phyloP scores from a whole-genome alignment of 306 rosid species.

The Ormosia semicastrata region DNA sequence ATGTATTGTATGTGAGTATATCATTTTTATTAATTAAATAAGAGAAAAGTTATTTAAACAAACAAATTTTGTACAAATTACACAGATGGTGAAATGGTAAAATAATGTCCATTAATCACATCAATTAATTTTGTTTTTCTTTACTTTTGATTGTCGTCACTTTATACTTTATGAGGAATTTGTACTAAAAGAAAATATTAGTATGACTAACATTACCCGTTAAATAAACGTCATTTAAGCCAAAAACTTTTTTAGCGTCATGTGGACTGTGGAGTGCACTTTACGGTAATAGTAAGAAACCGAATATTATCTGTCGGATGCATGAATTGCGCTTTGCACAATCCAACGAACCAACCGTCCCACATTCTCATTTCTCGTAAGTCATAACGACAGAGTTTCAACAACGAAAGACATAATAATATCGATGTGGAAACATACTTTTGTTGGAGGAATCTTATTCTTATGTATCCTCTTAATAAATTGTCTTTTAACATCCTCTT shows the following conservation, averaged over 20 bases:
- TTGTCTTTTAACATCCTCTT: not conserved
- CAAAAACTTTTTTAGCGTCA: not conserved
- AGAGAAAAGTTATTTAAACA: too few species aligned
- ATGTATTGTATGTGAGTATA: too few species aligned
- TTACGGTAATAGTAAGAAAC: not conserved
- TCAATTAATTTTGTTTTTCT: not conserved
- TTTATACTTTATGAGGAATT: too few species aligned
- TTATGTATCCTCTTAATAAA: not conserved
- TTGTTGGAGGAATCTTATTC: not conserved
- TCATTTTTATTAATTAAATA: too few species aligned
- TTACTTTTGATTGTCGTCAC: too few species aligned
- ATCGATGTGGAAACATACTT: not conserved
- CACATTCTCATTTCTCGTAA: not conserved
- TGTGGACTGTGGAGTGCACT: not conserved
- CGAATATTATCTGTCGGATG: not conserved
- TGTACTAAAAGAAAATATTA: too few species aligned
- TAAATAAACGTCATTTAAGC: not conserved
- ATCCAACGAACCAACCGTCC: not conserved
- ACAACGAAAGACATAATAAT: not conserved
- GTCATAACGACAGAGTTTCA: not conserved
- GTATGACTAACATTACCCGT: too few species aligned
- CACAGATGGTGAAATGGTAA: too few species aligned
- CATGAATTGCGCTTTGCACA: not conserved
- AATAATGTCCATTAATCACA: too few species aligned
- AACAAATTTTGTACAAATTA: too few species aligned